Percentiles rank a stretch among this genome's conserved stretches.
phyloP scores from a whole-genome alignment of 192 early-diverging fungal genomes.

The Pilobolus umbonatus region DNA sequence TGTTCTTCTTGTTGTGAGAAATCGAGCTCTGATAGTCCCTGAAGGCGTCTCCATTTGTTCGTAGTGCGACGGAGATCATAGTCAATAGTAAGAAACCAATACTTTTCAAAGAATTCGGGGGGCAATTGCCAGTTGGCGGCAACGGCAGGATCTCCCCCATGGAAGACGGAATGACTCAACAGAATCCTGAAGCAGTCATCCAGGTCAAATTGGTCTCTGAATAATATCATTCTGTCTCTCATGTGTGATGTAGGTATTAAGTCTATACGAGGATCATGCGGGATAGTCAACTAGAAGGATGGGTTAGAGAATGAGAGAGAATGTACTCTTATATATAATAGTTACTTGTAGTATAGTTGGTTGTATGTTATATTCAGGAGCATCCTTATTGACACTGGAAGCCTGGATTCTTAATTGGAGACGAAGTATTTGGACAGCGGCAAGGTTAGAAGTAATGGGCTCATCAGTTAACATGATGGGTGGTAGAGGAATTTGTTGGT shows the following conservation, averaged over 20 bases:
- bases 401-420: slow-evolving; percentile 21
- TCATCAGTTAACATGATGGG: slow-evolving; percentile 13
- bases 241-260: slow-evolving; percentile 31
- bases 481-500: not conserved
- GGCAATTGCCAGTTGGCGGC: slow-evolving; percentile 36
- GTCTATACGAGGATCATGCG: slow-evolving; percentile 39
- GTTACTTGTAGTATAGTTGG: slow-evolving; percentile 32
- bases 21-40: slow-evolving; percentile 6
- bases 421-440: slow-evolving; percentile 29
- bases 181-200: slow-evolving; percentile 34
- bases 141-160: slow-evolving; percentile 32
- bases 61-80: slow-evolving; percentile 19
- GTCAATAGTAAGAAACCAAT: slow-evolving; percentile 29
- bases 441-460: slow-evolving; percentile 16
- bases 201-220: slow-evolving; percentile 33
- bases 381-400: slow-evolving; percentile 13
- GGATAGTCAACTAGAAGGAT: slow-evolving; percentile 25
- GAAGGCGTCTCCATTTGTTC: slow-evolving; percentile 8
- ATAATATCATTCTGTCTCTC: slow-evolving; percentile 41
- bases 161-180: slow-evolving; percentile 22
- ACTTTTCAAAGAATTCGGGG: slow-evolving; percentile 32
- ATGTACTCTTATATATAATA: not conserved
- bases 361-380: slow-evolving; percentile 15
- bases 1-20: slow-evolving; percentile 4
- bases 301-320: not conserved